Conservation (phyloP, 2,329 filamentous ascomycete genomes). For the Gliomastix tumulicola region DNA sequence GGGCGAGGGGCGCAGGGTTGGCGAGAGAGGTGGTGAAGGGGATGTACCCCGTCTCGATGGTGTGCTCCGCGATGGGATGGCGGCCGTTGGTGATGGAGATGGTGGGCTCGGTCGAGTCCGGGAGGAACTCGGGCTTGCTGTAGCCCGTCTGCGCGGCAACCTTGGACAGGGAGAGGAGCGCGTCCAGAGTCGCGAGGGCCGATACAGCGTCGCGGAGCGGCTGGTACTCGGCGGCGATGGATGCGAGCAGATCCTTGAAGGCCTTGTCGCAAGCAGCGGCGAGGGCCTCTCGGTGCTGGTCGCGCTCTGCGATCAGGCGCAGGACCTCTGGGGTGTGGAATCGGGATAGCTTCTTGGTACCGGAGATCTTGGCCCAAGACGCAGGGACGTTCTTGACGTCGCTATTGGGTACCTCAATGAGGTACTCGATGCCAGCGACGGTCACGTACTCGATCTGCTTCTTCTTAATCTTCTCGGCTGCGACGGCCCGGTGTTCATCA, state of each 20-base stretch:
- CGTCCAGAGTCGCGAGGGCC: slow-evolving; percentile 81
- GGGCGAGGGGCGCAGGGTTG: slow-evolving; percentile 59
- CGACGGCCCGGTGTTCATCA: slow-evolving; percentile 64
- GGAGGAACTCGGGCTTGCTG: slow-evolving; percentile 62
- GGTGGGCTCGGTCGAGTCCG: slow-evolving; percentile 55
- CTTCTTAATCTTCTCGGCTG: slow-evolving; percentile 65
- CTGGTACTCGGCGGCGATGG: slow-evolving; percentile 81
- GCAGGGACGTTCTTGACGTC: slow-evolving; percentile 84
- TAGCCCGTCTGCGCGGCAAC: slow-evolving; percentile 86
- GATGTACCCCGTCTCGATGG: slow-evolving; percentile 80
- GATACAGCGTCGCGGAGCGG: slow-evolving; percentile 82
- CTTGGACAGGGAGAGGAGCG: slow-evolving; percentile 76
- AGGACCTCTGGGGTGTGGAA: slow-evolving; percentile 94
- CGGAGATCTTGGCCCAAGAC: slow-evolving; percentile 90
- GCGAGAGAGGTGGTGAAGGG: slow-evolving; percentile 76
- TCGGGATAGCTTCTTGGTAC: slow-evolving; percentile 84
- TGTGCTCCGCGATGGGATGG: slow-evolving; percentile 93
- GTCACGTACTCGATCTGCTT: slow-evolving; percentile 71
- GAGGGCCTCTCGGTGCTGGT: slow-evolving; percentile 90
- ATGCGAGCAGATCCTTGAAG: slow-evolving; percentile 63
- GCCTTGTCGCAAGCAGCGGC: slow-evolving; percentile 86
- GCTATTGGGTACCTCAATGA: slow-evolving; percentile 83
- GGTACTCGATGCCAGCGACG: slow-evolving; percentile 85
- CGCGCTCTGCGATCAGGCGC: slow-evolving; percentile 74
- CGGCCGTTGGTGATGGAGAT: slow-evolving; percentile 62